These are phyloP conservation scores for Dictyostelium citrinum DNA, from an alignment of 78 protist genomes.

Conservation along the genomic window DNA sequence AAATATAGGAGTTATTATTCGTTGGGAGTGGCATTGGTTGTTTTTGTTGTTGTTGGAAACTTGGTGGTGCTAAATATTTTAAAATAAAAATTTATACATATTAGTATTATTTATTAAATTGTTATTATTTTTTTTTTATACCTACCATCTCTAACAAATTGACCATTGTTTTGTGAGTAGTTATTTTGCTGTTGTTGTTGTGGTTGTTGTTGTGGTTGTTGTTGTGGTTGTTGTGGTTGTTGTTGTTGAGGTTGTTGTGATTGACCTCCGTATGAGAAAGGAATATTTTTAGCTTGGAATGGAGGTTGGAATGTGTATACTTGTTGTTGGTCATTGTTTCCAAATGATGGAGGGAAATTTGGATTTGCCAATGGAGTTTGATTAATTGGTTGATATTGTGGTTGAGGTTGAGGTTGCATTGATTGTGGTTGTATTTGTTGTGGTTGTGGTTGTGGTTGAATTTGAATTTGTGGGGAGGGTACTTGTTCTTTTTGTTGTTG, in stretches of 20 bases:
- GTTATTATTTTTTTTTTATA: neutral
- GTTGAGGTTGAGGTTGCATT: neutral
- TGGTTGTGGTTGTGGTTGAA: neutral
- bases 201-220: neutral
- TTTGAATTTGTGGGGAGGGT: neutral
- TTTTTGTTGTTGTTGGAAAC: neutral
- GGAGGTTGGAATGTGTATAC: slow-evolving; percentile 1
- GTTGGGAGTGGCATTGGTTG: neutral
- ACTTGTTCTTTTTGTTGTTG: neutral
- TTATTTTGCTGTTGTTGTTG: neutral
- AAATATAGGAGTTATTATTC: neutral
- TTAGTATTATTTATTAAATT: neutral
- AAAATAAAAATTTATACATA: neutral
- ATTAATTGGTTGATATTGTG: neutral
- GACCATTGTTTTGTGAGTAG: neutral
- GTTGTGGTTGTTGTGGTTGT: slow-evolving; percentile 16
- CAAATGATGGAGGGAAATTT: neutral
- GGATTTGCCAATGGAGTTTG: neutral
- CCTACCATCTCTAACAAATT: slow-evolving; percentile 17
- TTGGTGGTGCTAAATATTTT: slow-evolving; percentile 12
- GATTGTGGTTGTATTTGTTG: neutral
- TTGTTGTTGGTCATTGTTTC: neutral
- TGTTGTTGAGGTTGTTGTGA: neutral
- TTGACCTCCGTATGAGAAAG: neutral
- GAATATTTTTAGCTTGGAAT: neutral